Evolutionary conservation across 768 basidiomycete species (phyloP), one percentile per base, ranked within the genome.

Genomic region (Phanerochaete sordida): DNA sequence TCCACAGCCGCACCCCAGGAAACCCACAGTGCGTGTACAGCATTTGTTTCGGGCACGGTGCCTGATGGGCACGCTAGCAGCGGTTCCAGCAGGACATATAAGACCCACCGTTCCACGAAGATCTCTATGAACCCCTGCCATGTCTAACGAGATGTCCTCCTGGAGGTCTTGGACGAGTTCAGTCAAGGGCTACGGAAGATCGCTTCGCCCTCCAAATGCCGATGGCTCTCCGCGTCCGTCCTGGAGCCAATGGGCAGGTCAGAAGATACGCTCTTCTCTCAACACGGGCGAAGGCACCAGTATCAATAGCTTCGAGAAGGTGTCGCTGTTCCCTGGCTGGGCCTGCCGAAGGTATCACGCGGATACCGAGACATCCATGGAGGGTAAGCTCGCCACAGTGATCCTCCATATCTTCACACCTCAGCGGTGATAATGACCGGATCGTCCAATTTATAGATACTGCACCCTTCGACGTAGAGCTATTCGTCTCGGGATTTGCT

Each of bases 241-340:
- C 39, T 88, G 84, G 85, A 72, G 79, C 53, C 78, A 82, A 26
- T 90, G 88, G 86, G 84, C 86, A 3, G 79, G 82, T 2, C 78
- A 85, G 72, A 87, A 69, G 59, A 45, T 74, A 2, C 63, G 66
- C 12, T 54, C 65, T 54, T 63, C 65, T 31, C 66, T 66, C 35
- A 68, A 64, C 6, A 48, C 62, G 35, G 57, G 65, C n/a, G 53
- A 43, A 5, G 23, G n/a, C 7, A 16, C 53, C 11, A 28, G 12
- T 23, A 37, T n/a, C 21, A 54, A 6, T n/a, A 72, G 63, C 30
- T 57, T 68, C 19, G 86, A 88, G 64, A 76, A 76, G 43, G 66
- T 89, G 2, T 76, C 79, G 19, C 67, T 92, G 24, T 93, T 93
- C 73, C 92, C 92, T 4, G 90, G 92, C 1, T 94, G 91, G 90